Base-by-base conservation (phyloP, 768 basidiomycete species). In the Auriscalpium orientale region DNA sequence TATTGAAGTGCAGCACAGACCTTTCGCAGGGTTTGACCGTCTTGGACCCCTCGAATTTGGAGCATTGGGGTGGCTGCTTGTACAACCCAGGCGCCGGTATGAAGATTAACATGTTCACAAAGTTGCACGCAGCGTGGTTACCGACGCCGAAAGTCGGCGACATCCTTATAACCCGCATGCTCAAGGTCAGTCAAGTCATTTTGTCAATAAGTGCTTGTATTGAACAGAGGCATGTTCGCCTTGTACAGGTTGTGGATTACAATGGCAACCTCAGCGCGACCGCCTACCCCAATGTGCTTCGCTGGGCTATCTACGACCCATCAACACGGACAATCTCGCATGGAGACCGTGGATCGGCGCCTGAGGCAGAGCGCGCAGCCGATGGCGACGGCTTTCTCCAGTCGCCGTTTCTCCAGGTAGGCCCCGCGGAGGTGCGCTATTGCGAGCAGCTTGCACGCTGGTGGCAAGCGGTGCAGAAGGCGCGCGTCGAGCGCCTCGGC, bases 231-330 rank as follows among this genome's bases (percentile, higher is more conserved):
- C 56, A 10, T 46, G 11, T 10, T 28, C 38, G 33, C 16, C 15
- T 8, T 16, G 13, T 16, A 11, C 43, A 81, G 80, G 59, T 72
- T n/a, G 55, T 59, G 22, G 46, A 62, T 3, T 77, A 64, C 49
- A 40, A 68, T 3, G 72, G 72, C 1, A 34, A 5, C 7, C 1
- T 67, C 3, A 68, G 64, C n/a, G 79, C 76, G 16, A 67, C 71
- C 0, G 83, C 81, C 2, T 80, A 79, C 52, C 45, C 67, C 28
- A 72, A 79, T 60, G 74, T 67, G 56, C 64, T 83, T 52, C 70
- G 71, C 35, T 87, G 84, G 84, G 79, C 79, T 4, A 71, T 81
- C 34, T 86, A 77, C 51, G 74, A 77, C 37, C 70, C 74, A 1
- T 60, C 62, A 16, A 67, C 63, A 1, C 72, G 75, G 21, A 66